phyloP scores from a whole-genome alignment of 805 yeast genomes.

The Sugiyamaella marilandica region DNA sequence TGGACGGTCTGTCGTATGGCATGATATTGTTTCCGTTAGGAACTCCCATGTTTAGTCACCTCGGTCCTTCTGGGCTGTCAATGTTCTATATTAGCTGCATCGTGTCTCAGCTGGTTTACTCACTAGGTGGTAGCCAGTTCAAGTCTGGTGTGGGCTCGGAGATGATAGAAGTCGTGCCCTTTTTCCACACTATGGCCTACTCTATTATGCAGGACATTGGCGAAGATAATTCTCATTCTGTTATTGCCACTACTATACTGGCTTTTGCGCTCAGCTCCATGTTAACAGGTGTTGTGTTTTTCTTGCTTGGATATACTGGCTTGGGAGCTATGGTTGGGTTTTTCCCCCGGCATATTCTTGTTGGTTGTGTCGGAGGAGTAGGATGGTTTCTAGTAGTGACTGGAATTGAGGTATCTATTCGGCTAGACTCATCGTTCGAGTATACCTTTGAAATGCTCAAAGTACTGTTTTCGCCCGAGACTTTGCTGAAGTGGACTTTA shows the following conservation, averaged over 20 bases:
- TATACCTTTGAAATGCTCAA: constrained; percentile 43
- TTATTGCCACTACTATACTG: constrained; percentile 80
- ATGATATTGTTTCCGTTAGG: constrained; percentile 96
- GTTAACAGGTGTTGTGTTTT: constrained; percentile 81
- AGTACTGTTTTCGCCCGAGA: constrained; percentile 38
- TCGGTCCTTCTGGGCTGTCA: constrained; percentile 87
- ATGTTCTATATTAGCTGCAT: constrained; percentile 92
- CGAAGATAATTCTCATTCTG: constrained; percentile 39
- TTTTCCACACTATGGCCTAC: constrained; percentile 91
- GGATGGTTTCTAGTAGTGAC: constrained; percentile 89
- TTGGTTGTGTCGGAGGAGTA: constrained; percentile 98
- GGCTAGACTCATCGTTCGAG: constrained; percentile 67
- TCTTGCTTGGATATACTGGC: constrained; percentile 66
- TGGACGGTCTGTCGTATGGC: constrained; percentile 93
- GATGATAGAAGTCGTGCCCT: constrained; percentile 99
- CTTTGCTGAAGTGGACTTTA: constrained; percentile 61
- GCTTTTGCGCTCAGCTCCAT: constrained; percentile 80
- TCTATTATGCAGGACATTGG: constrained; percentile 58
- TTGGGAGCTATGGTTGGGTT: constrained; percentile 88
- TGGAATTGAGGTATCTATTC: constrained; percentile 85
- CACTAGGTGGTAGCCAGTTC: constrained; percentile 88
- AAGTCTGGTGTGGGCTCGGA: constrained; percentile 92
- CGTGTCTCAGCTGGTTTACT: constrained; percentile 82
- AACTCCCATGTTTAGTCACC: constrained; percentile 63
- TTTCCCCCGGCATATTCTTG: constrained; percentile 92